Percentiles rank a stretch among this genome's conserved stretches.
Evolutionary conservation across 73 alveolate genomes (phyloP).

Genomic region (Paramecium sonneborni): DNA sequence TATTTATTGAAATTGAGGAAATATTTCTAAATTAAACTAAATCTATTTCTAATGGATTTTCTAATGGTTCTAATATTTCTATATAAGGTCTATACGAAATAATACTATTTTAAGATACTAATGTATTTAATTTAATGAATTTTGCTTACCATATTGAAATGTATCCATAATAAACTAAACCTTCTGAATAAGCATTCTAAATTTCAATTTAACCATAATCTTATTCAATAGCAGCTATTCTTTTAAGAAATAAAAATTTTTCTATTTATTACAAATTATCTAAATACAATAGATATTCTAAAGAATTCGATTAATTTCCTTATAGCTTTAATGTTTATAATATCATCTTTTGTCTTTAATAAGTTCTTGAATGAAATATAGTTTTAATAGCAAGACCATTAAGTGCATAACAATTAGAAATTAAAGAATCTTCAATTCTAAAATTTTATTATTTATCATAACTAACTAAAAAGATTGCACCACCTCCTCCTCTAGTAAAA

Average conservation of each 20-base stretch:
- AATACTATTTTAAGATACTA: not conserved
- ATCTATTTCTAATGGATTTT: not conserved
- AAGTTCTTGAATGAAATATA: not conserved
- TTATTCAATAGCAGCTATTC: not conserved
- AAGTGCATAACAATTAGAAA: not conserved
- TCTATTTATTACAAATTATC: not conserved
- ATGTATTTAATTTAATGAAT: not conserved
- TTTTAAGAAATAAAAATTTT: not conserved
- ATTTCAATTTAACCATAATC: not conserved
- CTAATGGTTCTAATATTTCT: constrained; percentile 6
- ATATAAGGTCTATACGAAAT: not conserved
- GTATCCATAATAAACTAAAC: not conserved
- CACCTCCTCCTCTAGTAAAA: not conserved
- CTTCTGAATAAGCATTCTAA: not conserved
- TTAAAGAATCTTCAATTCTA: not conserved
- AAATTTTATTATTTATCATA: not conserved
- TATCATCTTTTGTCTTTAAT: not conserved
- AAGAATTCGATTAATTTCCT: not conserved
- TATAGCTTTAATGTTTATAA: not conserved
- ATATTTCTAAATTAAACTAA: not conserved
- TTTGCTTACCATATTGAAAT: not conserved
- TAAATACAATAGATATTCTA: not conserved
- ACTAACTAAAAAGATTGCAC: not conserved
- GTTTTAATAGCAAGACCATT: not conserved
- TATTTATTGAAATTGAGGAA: not conserved